phyloP scores from a whole-genome alignment of 495 filamentous ascomycete genomes.

The Penicillium canariense region DNA sequence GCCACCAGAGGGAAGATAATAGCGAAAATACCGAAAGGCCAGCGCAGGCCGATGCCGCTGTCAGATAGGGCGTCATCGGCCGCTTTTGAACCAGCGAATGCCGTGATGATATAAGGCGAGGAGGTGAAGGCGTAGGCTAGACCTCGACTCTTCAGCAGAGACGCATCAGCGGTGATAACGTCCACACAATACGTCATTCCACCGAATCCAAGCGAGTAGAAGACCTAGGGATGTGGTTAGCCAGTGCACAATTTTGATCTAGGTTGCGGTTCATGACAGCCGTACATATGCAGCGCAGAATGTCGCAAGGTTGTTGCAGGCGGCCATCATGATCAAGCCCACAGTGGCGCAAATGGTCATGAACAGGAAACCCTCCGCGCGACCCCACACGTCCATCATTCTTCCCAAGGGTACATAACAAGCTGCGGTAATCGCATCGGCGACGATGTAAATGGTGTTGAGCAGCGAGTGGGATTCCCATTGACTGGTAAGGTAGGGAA shows the following conservation, averaged over 20 bases:
- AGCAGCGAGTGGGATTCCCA: slow-evolving; percentile 59
- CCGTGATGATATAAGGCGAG: slow-evolving; percentile 51
- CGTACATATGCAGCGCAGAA: slow-evolving; percentile 52
- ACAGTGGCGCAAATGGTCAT: slow-evolving; percentile 38
- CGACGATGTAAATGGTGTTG: slow-evolving; percentile 55
- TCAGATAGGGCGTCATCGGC: slow-evolving; percentile 34
- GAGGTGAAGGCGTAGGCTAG: slow-evolving; percentile 56
- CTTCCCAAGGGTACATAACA: slow-evolving; percentile 60
- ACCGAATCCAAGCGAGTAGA: slow-evolving; percentile 53
- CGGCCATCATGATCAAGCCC: slow-evolving; percentile 50
- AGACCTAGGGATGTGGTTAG: slow-evolving; percentile 16
- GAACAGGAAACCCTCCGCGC: slow-evolving; percentile 53
- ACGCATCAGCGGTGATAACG: slow-evolving; percentile 61
- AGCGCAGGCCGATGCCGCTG: slow-evolving; percentile 51
- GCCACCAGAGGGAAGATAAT: slow-evolving; percentile 56
- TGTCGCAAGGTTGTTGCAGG: slow-evolving; percentile 44
- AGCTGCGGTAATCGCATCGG: slow-evolving; percentile 39
- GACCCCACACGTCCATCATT: slow-evolving; percentile 65
- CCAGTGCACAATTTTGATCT: background rate
- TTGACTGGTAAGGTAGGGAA: slow-evolving; percentile 42
- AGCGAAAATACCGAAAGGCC: slow-evolving; percentile 57
- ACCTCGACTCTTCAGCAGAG: slow-evolving; percentile 55
- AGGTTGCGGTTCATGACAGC: background rate
- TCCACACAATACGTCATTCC: slow-evolving; percentile 53
- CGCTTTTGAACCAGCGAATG: slow-evolving; percentile 29